Evolutionary conservation across 768 basidiomycete genomes (phyloP), one percentile per base, ranked within the genome.

Genomic region (Lyophyllum semitale): DNA sequence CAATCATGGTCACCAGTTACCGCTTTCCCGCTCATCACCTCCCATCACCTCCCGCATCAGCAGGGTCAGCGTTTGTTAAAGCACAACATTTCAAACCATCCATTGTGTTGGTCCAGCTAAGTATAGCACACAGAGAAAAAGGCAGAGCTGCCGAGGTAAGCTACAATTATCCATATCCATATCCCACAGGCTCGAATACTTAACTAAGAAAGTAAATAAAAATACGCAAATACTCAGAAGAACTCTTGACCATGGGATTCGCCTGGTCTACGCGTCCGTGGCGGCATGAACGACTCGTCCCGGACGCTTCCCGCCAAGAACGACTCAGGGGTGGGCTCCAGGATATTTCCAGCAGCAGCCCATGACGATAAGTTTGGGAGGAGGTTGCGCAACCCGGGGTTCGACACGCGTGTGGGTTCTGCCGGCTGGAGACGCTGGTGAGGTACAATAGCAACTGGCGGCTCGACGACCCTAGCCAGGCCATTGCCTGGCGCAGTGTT

Each of bases 291-390:
- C n/a, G 70, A 63, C 48, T 74, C 72, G 30, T 76, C 74, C 45
- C 72, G 60, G 35, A 71, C 51, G 54, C 73, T 77, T n/a, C 69
- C 67, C 11, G 66, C 66, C 44, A 72, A 57, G 25, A 73, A 72
- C 1, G 71, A 66, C 42, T 73, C 72, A 35, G 63, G 57, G 20
- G 52, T 51, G 25, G 63, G 54, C 45, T 71, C 71, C 15, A 65
- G 42, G 43, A 61, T 45, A 23, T 64, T 54, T n/a, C 63, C 66
- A 17, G 68, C 61, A 43, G 70, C 64, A 17, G 68, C 69, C 74
- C 74, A 65, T 1, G 68, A 59, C 29, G 65, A 63, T 46, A 68
- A 54, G 38, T 59, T 60, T 17, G 66, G 69, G 17, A 66, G 51
- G 23, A 66, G 27, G 27, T 62, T 56, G 40, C 59, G 54, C 18